Evolutionary conservation across 2,329 filamentous ascomycete species (phyloP).

Genomic region (Hypoxylon sp.): DNA sequence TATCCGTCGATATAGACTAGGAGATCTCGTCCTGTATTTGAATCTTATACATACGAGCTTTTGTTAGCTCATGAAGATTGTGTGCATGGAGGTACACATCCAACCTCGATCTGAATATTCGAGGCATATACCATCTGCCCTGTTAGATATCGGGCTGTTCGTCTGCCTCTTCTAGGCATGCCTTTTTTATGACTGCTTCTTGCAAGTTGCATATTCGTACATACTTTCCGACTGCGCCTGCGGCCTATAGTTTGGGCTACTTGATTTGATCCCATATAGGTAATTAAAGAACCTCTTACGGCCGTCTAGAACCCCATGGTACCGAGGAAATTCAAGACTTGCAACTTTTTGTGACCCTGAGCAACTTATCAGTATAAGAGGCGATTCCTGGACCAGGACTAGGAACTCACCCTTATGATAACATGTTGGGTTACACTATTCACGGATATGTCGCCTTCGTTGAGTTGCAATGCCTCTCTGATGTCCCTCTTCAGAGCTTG

Average conservation of each 20-base stretch:
- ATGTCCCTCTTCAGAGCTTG: constrained; percentile 71
- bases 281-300: neutral
- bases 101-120: constrained; percentile 6
- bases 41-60: constrained; percentile 35
- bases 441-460: constrained; percentile 60
- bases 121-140: constrained; percentile 10
- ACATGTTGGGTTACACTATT: constrained; percentile 76
- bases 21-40: constrained; percentile 9
- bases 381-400: neutral
- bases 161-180: neutral
- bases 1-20: no score
- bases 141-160: neutral
- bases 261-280: neutral
- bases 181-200: neutral
- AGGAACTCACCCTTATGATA: constrained; percentile 69
- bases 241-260: no score
- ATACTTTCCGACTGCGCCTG: neutral
- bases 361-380: constrained; percentile 8
- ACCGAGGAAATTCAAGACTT: constrained; percentile 39
- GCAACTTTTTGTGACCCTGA: constrained; percentile 37
- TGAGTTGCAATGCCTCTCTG: constrained; percentile 63
- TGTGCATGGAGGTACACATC: constrained; percentile 18
- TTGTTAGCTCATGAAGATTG: constrained; percentile 8
- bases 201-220: constrained; percentile 4
- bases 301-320: constrained; percentile 40